phyloP scores from a whole-genome alignment of 257 asterid genomes.

The Solanum chaucha region DNA sequence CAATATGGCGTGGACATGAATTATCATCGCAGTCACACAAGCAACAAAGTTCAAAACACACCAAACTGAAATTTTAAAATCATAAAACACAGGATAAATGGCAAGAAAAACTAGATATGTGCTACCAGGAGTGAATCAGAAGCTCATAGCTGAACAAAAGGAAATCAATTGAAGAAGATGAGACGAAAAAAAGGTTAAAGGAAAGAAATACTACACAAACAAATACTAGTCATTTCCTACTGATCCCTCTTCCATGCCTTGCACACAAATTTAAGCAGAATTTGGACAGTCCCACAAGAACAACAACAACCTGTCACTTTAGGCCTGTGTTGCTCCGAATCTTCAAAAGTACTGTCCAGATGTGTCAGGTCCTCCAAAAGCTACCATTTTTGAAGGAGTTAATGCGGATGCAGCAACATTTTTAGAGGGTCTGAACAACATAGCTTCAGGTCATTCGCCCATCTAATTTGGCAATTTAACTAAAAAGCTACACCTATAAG shows the following conservation, averaged over 20 bases:
- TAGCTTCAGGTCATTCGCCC: not conserved
- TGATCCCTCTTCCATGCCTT: not conserved
- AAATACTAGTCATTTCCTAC: not conserved
- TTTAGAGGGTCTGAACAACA: not conserved
- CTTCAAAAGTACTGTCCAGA: not conserved
- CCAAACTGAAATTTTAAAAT: not conserved
- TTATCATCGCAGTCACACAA: not conserved
- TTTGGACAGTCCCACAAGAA: not conserved
- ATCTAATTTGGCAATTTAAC: not conserved
- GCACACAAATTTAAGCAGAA: not conserved
- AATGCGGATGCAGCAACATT: not conserved
- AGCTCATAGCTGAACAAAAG: not conserved
- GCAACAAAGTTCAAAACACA: not conserved
- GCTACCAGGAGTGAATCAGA: not conserved
- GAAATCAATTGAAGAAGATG: not conserved
- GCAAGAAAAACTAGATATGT: not conserved
- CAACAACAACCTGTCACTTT: not conserved
- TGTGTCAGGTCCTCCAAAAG: not conserved
- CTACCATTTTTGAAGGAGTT: not conserved
- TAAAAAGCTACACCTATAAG: not conserved
- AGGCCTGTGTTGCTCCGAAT: not conserved
- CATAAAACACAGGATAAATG: not conserved
- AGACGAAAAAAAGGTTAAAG: not conserved
- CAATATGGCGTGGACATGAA: no score
- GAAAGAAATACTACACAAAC: not conserved